These are phyloP conservation scores for Ceratocystis cacaofunesta DNA, from an alignment of 2,329 filamentous ascomycete genomes.

Conservation along the genomic window DNA sequence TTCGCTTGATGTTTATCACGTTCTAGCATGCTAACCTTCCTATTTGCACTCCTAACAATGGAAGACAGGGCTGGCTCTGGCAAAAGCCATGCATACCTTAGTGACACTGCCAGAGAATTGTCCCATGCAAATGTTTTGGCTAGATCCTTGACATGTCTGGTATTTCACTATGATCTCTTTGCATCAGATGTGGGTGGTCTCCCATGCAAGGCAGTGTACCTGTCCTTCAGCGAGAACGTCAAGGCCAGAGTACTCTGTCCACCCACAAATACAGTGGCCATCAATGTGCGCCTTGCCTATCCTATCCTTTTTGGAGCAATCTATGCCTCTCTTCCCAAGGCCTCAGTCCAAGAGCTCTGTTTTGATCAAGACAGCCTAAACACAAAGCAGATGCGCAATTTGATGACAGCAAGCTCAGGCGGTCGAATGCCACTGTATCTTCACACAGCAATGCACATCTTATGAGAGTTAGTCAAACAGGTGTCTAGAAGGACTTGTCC, in stretches of 20 bases:
- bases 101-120: no score
- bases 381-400: not conserved
- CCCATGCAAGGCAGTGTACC: not conserved
- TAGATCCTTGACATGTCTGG: not conserved
- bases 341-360: not conserved
- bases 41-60: no score
- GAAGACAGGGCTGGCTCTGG: no score
- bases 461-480: not conserved
- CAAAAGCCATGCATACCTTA: no score
- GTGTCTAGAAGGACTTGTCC: no score
- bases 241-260: not conserved
- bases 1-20: no score
- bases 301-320: not conserved
- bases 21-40: no score
- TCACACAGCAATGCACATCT: not conserved
- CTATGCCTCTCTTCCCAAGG: not conserved
- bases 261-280: not conserved
- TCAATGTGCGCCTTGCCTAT: not conserved
- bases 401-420: not conserved
- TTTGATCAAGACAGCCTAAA: not conserved
- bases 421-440: not conserved
- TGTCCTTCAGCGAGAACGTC: not conserved
- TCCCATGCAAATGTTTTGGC: no score
- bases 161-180: not conserved
- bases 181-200: not conserved